These are phyloP conservation scores for Oxytropis ochrocephala DNA, from an alignment of 306 rosid species.

Conservation along the genomic window DNA sequence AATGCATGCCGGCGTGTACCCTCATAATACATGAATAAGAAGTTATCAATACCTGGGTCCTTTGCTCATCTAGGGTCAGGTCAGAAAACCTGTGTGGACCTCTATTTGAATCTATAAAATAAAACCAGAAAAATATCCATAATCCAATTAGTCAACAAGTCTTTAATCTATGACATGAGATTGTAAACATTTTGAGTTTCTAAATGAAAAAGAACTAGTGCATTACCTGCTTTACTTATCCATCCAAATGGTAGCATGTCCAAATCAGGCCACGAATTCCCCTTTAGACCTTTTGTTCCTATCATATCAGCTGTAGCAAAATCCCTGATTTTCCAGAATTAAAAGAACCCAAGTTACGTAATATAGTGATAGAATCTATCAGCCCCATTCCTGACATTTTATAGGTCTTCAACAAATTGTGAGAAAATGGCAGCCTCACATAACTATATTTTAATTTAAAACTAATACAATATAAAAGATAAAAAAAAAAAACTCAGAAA, in stretches of 20 bases:
- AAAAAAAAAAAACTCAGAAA: too few species aligned
- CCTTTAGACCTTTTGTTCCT: slow-evolving; percentile 67
- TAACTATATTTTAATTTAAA: too few species aligned
- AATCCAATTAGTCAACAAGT: slow-evolving; percentile 19
- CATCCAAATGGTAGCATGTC: slow-evolving; percentile 98
- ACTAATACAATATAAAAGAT: too few species aligned
- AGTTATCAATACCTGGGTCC: slow-evolving; percentile 61
- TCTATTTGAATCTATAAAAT: slow-evolving; percentile 54
- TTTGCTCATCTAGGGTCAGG: slow-evolving; percentile 60
- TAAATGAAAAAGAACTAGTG: not conserved
- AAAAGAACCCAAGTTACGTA: not conserved
- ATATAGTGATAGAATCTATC: not conserved
- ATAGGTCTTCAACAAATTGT: too few species aligned
- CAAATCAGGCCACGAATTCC: slow-evolving; percentile 95
- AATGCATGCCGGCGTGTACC: not conserved
- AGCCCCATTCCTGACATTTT: too few species aligned
- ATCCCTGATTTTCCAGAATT: slow-evolving; percentile 48
- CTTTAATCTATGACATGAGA: not conserved
- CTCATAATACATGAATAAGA: not conserved
- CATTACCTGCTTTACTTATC: slow-evolving; percentile 73
- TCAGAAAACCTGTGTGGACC: slow-evolving; percentile 69
- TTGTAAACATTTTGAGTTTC: not conserved
- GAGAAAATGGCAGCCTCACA: too few species aligned
- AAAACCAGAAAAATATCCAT: not conserved
- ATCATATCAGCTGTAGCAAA: slow-evolving; percentile 67